Evolutionary conservation across 2,329 filamentous ascomycete genomes (phyloP).

Genomic region (Verticillium isaacii): DNA sequence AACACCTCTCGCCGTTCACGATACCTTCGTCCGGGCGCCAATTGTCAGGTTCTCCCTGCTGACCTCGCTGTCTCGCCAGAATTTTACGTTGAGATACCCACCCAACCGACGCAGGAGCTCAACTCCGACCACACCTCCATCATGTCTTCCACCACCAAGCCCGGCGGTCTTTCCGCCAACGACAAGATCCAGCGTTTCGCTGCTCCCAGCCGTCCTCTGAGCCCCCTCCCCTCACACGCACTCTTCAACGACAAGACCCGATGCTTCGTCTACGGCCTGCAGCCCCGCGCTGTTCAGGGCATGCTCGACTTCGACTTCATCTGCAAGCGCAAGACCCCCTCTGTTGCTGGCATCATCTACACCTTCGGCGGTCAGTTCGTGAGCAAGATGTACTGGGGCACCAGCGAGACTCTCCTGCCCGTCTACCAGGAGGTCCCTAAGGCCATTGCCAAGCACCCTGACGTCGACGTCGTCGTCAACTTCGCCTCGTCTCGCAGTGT

Average conservation of each 20-base stretch:
- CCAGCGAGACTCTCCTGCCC: conserved; percentile 95
- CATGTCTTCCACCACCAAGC: conserved; percentile 33
- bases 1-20: neutral
- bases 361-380: conserved; percentile 99
- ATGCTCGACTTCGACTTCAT: conserved; percentile 99
- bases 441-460: conserved; percentile 92
- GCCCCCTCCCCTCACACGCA: conserved; percentile 79
- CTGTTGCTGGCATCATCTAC: conserved; percentile 99
- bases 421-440: conserved; percentile 95
- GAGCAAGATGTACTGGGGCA: conserved; percentile 99
- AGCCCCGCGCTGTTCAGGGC: conserved; percentile 86
- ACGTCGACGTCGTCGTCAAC: conserved; percentile 98
- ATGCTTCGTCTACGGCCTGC: conserved; percentile 99
- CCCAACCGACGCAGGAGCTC: conserved; percentile 5
- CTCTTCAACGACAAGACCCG: conserved; percentile 99
- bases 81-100: conserved; percentile 12
- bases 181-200: conserved; percentile 98
- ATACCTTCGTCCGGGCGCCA: conserved; percentile 8
- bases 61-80: conserved; percentile 13
- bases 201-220: conserved; percentile 86
- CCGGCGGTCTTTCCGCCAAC: conserved; percentile 69
- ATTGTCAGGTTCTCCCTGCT: conserved; percentile 13
- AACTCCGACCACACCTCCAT: neutral
- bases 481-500: conserved; percentile 98
- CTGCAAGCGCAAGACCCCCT: conserved; percentile 96